Base-by-base conservation (phyloP, 768 basidiomycete species). In the Cystoderma amianthinum region DNA sequence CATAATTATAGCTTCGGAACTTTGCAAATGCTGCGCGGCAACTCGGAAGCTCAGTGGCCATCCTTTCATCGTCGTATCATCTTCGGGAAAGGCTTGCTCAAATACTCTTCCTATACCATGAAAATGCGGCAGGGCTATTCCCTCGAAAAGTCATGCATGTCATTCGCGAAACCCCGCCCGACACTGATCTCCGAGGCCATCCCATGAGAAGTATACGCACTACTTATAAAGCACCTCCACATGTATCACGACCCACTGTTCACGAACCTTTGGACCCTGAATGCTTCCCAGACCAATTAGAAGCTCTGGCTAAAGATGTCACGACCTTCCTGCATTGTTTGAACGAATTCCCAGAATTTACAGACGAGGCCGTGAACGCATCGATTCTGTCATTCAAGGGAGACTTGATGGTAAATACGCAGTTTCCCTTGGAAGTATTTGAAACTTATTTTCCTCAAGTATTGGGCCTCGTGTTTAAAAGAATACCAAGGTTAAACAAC, bases 271-370 rank as follows among this genome's bases (percentile, higher is more conserved):
- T 85, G 16, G 80, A 84, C 46, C 65, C 72, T 18, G 82, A 85
- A 54, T 68, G 69, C 42, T 81, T 86, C 48, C 85, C 85, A 0
- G 65, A 70, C 20, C 78, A 86, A 52, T 58, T 88, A 38, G 73
- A 78, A 45, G 59, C 61, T 21, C 63, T 87, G 25, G 81, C 83
- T 3, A 65, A 64, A n/a, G 82, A 81, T 41, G 74, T 87, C 11
- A 75, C 67, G 16, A 80, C 76, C 0, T 88, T 88, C 51, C 57
- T 84, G 44, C 68, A 78, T 36, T 80, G 80, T 48, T 58, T 88
- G 46, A 85, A 86, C 43, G 84, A 87, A 52, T 86, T 88, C 48
- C 85, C 84, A 0, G 85, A 86, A 54, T 84, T 85, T 49, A 78
- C 72, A 19, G 82, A 86, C 39, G 83, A 88, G 48, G 77, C 75